Percentiles rank a stretch among this genome's conserved stretches.
Evolutionary conservation across 768 basidiomycete genomes (phyloP).

Genomic region (Russula compacta): DNA sequence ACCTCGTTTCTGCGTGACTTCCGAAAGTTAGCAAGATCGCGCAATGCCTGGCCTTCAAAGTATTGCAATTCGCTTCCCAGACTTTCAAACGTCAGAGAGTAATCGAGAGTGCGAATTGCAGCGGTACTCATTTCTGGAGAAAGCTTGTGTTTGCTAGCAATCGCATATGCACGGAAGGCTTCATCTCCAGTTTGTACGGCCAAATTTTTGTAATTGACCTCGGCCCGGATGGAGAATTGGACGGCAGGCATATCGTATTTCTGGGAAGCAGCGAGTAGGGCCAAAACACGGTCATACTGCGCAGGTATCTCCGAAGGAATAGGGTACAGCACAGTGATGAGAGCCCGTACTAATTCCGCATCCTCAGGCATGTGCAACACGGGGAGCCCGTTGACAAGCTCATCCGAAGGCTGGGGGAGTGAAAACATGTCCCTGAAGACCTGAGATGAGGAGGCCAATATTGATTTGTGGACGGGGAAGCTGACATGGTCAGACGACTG

Average conservation of each 20-base stretch:
- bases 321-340: constrained; percentile 9
- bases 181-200: not conserved
- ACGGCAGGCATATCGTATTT: constrained; percentile 23
- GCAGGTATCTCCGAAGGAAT: constrained; percentile 1
- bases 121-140: not conserved
- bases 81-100: constrained; percentile 2
- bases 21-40: not conserved
- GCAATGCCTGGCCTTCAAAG: not conserved
- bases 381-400: constrained; percentile 4
- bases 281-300: not conserved
- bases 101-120: not conserved
- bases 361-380: constrained; percentile 13
- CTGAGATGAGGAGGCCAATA: constrained; percentile 26
- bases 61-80: not conserved
- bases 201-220: not conserved
- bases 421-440: constrained; percentile 28
- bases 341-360: constrained; percentile 3
- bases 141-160: constrained; percentile 9
- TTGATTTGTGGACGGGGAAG: constrained; percentile 26
- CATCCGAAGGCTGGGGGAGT: constrained; percentile 17
- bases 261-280: constrained; percentile 16
- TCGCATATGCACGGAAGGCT: constrained; percentile 15
- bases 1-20: not conserved
- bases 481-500: constrained; percentile 1
- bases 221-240: not conserved